Conservation (phyloP, 495 filamentous ascomycete species). For the Rostrohypoxylon terebratum region DNA sequence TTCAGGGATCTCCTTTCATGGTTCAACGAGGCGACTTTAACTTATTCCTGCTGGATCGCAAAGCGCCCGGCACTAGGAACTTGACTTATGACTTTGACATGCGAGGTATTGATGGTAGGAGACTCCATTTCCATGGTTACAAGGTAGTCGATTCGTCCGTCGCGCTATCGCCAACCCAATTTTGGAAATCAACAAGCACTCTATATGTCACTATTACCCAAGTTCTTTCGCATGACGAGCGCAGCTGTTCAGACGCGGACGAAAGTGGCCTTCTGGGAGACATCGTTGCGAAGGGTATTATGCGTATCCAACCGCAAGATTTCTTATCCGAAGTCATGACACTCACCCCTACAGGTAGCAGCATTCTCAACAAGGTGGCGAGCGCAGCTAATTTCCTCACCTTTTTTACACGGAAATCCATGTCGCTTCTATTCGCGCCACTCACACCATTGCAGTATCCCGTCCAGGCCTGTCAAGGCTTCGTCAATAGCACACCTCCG, state of each 20-base stretch:
- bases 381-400: conserved; percentile 64
- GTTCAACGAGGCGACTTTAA: conserved; percentile 69
- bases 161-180: conserved; percentile 62
- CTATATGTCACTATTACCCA: conserved; percentile 68
- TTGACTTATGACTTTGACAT: conserved; percentile 73
- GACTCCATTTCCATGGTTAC: conserved; percentile 69
- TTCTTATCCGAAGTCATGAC: conserved; percentile 70
- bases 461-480: conserved; percentile 58
- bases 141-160: conserved; percentile 72
- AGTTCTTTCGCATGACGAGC: conserved; percentile 42
- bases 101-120: conserved; percentile 61
- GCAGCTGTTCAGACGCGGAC: conserved; percentile 51
- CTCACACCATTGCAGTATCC: conserved; percentile 67
- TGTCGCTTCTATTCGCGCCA: conserved; percentile 67
- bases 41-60: conserved; percentile 65
- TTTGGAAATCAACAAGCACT: conserved; percentile 73
- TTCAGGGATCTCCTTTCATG: conserved; percentile 70
- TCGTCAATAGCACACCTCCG: conserved; percentile 61
- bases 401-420: conserved; percentile 68
- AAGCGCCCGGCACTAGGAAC: conserved; percentile 67
- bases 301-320: conserved; percentile 66
- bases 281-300: conserved; percentile 68
- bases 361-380: conserved; percentile 54
- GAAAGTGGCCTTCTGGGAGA: conserved; percentile 54
- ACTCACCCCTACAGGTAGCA: conserved; percentile 63